phyloP scores from a whole-genome alignment of 495 filamentous ascomycete species.

The Neurospora tetraspora region DNA sequence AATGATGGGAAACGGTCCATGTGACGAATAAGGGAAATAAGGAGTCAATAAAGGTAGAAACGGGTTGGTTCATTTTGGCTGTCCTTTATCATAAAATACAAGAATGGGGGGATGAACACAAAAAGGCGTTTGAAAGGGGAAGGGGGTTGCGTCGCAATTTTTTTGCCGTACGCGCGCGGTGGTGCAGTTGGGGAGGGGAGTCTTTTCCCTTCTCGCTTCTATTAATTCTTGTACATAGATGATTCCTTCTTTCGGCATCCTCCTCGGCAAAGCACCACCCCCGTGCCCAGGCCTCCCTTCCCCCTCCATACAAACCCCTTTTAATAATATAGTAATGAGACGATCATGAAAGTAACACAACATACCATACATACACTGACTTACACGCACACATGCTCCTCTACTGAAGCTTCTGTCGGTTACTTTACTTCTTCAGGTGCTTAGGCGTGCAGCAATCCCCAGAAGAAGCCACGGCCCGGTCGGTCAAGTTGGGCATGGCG shows the following conservation, averaged over 20 bases:
- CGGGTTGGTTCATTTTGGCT: neutral
- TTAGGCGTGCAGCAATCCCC: constrained; percentile 41
- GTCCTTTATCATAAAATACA: neutral
- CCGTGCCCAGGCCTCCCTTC: neutral
- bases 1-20: neutral
- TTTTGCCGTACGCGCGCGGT: neutral
- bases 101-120: neutral
- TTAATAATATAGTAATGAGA: constrained; percentile 7
- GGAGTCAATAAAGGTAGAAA: neutral
- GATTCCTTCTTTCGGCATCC: neutral
- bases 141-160: neutral
- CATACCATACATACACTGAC: neutral
- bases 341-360: neutral
- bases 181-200: neutral
- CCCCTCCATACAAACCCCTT: neutral
- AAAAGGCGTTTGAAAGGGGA: neutral
- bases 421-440: neutral
- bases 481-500: constrained; percentile 20
- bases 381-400: neutral
- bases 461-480: constrained; percentile 24
- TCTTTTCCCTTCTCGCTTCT: neutral
- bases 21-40: neutral
- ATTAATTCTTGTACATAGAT: constrained; percentile 1
- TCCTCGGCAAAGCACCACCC: neutral
- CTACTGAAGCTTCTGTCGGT: neutral